A percentile compares a stretch with the other conserved stretches of the same genome.
These are phyloP conservation scores for Termitomyces sp. DNA, from an alignment of 768 basidiomycete species.

Conservation along the genomic window DNA sequence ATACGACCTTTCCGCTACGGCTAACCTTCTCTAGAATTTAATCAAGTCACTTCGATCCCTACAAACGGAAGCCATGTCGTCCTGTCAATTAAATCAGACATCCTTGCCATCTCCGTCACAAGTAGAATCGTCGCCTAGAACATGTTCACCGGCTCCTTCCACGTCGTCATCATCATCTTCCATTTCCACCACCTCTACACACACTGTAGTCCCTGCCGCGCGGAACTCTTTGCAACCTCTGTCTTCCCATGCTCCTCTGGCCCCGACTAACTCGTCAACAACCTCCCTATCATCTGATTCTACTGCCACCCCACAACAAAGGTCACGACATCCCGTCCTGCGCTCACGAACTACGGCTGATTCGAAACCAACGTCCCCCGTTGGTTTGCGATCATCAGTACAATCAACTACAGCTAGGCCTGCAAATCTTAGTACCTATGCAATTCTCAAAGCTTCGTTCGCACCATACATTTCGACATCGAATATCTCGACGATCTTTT, in stretches of 20 bases:
- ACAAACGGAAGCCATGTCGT: slow-evolving; percentile 29
- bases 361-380: slow-evolving; percentile 16
- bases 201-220: slow-evolving; percentile 57
- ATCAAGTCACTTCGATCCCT: slow-evolving; percentile 36
- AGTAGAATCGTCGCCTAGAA: slow-evolving; percentile 27
- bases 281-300: slow-evolving; percentile 33
- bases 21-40: slow-evolving; percentile 25
- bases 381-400: slow-evolving; percentile 9
- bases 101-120: slow-evolving; percentile 17
- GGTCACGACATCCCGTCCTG: slow-evolving; percentile 12
- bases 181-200: slow-evolving; percentile 66
- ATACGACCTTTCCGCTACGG: slow-evolving; percentile 1
- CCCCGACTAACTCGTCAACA: slow-evolving; percentile 27
- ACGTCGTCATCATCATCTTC: slow-evolving; percentile 64
- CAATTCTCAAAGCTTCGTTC: slow-evolving; percentile 43
- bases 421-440: slow-evolving; percentile 25
- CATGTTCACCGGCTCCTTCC: slow-evolving; percentile 46
- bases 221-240: slow-evolving; percentile 18
- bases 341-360: slow-evolving; percentile 15
- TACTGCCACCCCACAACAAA: slow-evolving; percentile 26
- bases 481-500: slow-evolving; percentile 42
- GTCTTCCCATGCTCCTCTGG: slow-evolving; percentile 19
- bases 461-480: slow-evolving; percentile 42
- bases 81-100: slow-evolving; percentile 20
- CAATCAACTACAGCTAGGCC: slow-evolving; percentile 16